Evolutionary conservation across 2,329 filamentous ascomycete genomes (phyloP), one percentile per base, ranked within the genome.

Genomic region (Kalaharituber pfeilii): DNA sequence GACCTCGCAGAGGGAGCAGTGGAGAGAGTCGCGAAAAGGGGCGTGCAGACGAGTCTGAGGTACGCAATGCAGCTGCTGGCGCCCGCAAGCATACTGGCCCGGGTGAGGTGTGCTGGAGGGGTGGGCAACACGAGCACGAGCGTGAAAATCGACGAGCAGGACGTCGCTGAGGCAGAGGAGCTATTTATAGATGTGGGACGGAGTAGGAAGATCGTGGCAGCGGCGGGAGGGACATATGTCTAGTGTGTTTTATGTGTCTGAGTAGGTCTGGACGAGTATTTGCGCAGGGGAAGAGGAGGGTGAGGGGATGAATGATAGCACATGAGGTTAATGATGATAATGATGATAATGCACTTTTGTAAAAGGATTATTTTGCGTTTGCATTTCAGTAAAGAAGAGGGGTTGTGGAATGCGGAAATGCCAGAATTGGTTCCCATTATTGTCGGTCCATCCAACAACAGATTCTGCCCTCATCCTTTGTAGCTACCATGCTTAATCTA

Each of bases 61-160:
- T 98, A 98, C 71, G 89, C 88, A 62, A 73, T 98, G 67, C 91
- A 96, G 71, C 72, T 98, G 62, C 74, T 98, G 63, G 85, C 87
- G 25, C 88, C 88, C 1, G 82, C 87, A 52, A 89, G 77, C 55
- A 66, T 68, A 39, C 64, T 69, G 54, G 67, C 66, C 60, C 81
- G 84, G 69, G 94, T 96, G 69, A 76, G 96, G 64, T 86, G 89
- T 56, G 9, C 30, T 9, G 42, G 18, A 13, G 42, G 42, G 5
- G 42, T 5, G 42, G 42, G 84, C 84, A 56, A 80, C 81, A 64
- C n/a, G 42, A 36, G 9, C 9, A 36, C 30, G 30, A 36, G 9
- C 9, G 76, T 74, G 59, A 81, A 85, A 66, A 87, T 89, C 65
- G 83, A 87, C 64, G 72, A 84, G 54, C 75, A 79, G 64, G 85